Evolutionary conservation across 2,329 filamentous ascomycete species (phyloP), one percentile per base, ranked within the genome.

Genomic region (Corynespora cassiicola): DNA sequence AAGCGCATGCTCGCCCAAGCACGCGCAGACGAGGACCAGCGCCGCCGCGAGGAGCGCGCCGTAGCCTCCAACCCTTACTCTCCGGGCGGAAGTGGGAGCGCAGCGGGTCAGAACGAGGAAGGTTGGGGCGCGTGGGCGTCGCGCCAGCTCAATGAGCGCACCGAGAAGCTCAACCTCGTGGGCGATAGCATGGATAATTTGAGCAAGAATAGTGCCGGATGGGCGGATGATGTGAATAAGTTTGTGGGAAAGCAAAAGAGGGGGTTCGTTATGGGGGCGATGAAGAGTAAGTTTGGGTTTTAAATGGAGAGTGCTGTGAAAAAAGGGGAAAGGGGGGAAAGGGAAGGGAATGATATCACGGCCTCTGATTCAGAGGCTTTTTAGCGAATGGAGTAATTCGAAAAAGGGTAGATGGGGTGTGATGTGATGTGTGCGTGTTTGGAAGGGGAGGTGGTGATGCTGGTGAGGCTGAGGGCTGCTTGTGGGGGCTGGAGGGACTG

Each of bases 181-280:
- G 87, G 86, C 2, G 92, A 97, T 58, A 85, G 77, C 31, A 90
- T 97, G 83, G 87, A 95, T 47, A 84, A 81, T 47, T 71, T 96
- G 44, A 86, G 92, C 58, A 80, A 90, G 56, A 86, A 86, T 53
- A 95, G 88, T 62, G 82, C 83, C 38, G 87, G 84, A 12, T 97
- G 90, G 84, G 86, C 90, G 10, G 83, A 90, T 20, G 91, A 95
- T 63, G 90, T 95, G 35, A 86, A 82, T 58, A 96, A 95, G 66
- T 96, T 82, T 66, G 85, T 96, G 4, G 80, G 78, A 41, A 86
- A 85, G 71, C 92, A 97, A 75, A 97, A 97, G 79, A 82, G 84
- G 64, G 91, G 88, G 48, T 75, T 94, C 50, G 75, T 96, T 10
- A 71, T 95, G 53, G 89, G 90, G 7, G 54, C 63, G 36, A 34